Evolutionary conservation across 2,329 filamentous ascomycete genomes (phyloP).

Genomic region (Cladophialophora chaetospira): DNA sequence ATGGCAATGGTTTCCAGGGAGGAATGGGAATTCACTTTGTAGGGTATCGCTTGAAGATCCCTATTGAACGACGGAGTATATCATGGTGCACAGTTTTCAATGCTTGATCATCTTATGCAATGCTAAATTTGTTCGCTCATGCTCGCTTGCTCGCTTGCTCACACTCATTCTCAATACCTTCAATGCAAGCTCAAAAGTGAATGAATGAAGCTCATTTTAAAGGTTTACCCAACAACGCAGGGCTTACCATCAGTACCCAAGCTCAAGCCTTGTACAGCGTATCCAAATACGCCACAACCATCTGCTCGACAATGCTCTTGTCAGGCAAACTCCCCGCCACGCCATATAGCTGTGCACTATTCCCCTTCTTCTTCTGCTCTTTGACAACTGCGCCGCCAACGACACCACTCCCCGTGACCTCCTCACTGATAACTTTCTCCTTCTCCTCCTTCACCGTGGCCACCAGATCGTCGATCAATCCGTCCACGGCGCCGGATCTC

Average conservation of each 20-base stretch:
- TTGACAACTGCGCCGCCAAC: slow-evolving; percentile 22
- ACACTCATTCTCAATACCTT: background rate
- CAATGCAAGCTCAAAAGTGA: too few species aligned
- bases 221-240: too few species aligned
- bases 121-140: too few species aligned
- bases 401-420: background rate
- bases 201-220: too few species aligned
- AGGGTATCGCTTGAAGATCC: too few species aligned
- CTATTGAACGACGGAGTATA: too few species aligned
- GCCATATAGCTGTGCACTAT: slow-evolving; percentile 87
- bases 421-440: slow-evolving; percentile 67
- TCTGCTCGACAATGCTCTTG: slow-evolving; percentile 88
- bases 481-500: slow-evolving; percentile 77
- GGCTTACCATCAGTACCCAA: background rate
- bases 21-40: too few species aligned
- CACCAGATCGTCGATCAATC: slow-evolving; percentile 70
- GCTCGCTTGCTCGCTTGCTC: too few species aligned
- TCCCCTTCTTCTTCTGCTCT: slow-evolving; percentile 58
- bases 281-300: slow-evolving; percentile 90
- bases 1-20: too few species aligned
- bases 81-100: too few species aligned
- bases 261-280: slow-evolving; percentile 80
- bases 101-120: too few species aligned
- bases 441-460: slow-evolving; percentile 66
- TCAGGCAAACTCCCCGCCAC: slow-evolving; percentile 94